These are phyloP conservation scores for Aurantiochytrium sp. DNA, from an alignment of 108 stramenopile species.

Conservation along the genomic window DNA sequence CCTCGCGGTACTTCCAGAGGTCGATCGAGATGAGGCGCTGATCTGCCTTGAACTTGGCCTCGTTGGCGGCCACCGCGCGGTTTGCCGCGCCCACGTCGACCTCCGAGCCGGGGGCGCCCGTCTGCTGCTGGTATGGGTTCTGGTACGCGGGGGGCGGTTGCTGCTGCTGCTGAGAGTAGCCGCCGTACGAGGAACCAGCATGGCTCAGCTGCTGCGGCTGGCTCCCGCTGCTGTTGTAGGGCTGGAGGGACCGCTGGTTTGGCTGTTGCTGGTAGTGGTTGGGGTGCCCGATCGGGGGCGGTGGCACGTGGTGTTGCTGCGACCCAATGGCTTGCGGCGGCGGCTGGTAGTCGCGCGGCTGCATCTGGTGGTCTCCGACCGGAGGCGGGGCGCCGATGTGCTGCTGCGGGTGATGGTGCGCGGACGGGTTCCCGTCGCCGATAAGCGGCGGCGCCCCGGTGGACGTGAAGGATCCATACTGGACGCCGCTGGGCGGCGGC, in stretches of 20 bases:
- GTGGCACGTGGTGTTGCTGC: no score
- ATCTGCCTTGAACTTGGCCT: slow-evolving; percentile 25
- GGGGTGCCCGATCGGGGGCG: no score
- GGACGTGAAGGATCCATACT: not conserved
- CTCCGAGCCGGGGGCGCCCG: not conserved
- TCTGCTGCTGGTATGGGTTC: not conserved
- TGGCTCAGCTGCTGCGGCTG: not conserved
- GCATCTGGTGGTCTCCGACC: not conserved
- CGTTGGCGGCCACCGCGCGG: not conserved
- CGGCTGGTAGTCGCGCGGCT: not conserved
- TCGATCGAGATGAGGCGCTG: slow-evolving; percentile 10
- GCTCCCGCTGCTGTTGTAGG: no score
- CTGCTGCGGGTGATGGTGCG: not conserved
- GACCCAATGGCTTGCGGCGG: not conserved
- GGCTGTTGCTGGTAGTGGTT: no score
- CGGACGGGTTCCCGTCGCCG: not conserved
- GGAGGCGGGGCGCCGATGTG: not conserved
- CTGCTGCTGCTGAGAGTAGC: not conserved
- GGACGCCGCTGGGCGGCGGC: not conserved
- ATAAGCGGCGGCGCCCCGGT: not conserved
- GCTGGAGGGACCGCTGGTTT: no score
- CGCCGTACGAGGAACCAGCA: not conserved
- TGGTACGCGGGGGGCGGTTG: no score
- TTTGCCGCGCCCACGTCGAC: not conserved
- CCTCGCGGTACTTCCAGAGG: slow-evolving; percentile 9